Evolutionary conservation across 345 rosid species (phyloP).

Genomic region (Clarkia xantiana): DNA sequence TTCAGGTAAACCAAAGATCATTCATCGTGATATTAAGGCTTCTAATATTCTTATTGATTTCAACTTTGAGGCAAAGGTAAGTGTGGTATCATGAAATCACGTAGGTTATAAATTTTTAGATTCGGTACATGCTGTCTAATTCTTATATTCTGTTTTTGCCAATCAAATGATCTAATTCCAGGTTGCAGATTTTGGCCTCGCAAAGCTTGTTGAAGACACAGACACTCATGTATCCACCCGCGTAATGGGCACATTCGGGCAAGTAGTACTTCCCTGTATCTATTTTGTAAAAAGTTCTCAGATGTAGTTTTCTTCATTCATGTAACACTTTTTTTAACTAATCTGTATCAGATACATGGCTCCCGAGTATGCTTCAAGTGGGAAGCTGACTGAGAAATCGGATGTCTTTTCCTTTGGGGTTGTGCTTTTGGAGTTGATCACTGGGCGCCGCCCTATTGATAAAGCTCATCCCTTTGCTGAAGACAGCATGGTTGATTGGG

Average conservation of each 20-base stretch:
- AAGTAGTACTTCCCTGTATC: constrained; percentile 10
- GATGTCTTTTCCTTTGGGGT: constrained; percentile 84
- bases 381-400: constrained; percentile 76
- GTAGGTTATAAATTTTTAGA: too few species aligned
- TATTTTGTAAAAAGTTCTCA: background rate
- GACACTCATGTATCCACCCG: constrained; percentile 86
- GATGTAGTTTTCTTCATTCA: background rate
- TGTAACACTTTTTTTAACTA: background rate
- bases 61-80: constrained; percentile 69
- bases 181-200: constrained; percentile 96
- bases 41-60: constrained; percentile 68
- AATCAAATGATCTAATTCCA: constrained; percentile 11
- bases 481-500: constrained; percentile 89
- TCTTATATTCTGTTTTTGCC: background rate
- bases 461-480: constrained; percentile 33
- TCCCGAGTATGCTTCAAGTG: constrained; percentile 83
- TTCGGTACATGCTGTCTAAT: too few species aligned
- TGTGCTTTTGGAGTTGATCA: constrained; percentile 75
- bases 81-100: background rate
- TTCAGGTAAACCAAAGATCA: constrained; percentile 68
- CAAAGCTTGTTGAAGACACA: constrained; percentile 49
- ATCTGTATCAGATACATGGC: constrained; percentile 53
- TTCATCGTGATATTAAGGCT: constrained; percentile 84
- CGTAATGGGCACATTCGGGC: constrained; percentile 95
- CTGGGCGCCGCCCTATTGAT: constrained; percentile 66